Base-by-base conservation (phyloP, 352 stramenopile genomes). In the Phytophthora hybrid region DNA sequence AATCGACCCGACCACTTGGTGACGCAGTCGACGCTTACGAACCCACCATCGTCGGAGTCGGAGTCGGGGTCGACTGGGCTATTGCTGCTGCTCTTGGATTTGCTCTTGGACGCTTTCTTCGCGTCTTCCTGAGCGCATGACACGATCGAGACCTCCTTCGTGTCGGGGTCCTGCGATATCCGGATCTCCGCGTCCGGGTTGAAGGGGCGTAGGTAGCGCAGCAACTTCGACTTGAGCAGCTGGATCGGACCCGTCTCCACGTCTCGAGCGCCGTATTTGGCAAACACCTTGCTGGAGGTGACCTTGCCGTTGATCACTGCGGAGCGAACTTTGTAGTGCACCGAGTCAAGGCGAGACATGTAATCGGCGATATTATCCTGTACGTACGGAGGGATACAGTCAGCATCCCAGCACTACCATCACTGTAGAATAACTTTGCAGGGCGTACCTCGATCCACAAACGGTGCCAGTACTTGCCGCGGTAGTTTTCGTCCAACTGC, bases 231-330 rank as follows among this genome's bases (percentile, higher is more conserved):
- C 61, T 94, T 96, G 57, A 96, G 81, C 55, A 90, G 73, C 66
- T 94, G 89, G 16, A 96, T 85, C 18, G 89, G 89, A 10, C 89
- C 89, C 0, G 78, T 93, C 55, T 93, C 87, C 16, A 96, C 86
- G 53, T 93, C 89, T 11, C 89, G 85, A n/a, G 89, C 89, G 18
- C 89, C 89, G 65, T 96, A 96, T 63, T 93, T 94, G 57, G 89
- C 89, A 41, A 93, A 95, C n/a, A 95, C 83, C 58, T 93, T 93
- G 63, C 73, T 81, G 11, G 69, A 82, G 34, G 73, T 81, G 46
- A 87, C 66, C 37, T 80, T 83, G 39, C 85, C 85, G 16, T 82
- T 75, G 2, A 93, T 63, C 5, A 80, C 71, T 1, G 79, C 79
- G 9, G 79, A 90, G 4, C 87, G 87, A 3, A 89, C 85, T 54